These are phyloP conservation scores for Cubamyces lactineus DNA, from an alignment of 768 basidiomycete genomes.

Conservation along the genomic window DNA sequence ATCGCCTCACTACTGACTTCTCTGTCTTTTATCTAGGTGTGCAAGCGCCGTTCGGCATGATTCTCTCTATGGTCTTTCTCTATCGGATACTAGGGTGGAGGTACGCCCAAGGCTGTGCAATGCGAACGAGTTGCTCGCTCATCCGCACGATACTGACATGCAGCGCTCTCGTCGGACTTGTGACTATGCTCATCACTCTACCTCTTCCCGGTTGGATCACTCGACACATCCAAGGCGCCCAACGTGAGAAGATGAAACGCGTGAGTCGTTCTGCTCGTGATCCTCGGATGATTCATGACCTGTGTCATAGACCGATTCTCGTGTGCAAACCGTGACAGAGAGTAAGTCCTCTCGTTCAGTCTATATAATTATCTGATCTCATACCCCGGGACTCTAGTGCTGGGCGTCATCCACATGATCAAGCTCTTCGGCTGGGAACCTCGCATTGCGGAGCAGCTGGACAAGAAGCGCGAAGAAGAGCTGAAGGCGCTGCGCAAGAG, in stretches of 20 bases:
- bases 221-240: constrained; percentile 37
- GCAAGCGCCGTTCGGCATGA: constrained; percentile 40
- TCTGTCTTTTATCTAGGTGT: constrained; percentile 21
- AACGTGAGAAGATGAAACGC: constrained; percentile 46
- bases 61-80: constrained; percentile 44
- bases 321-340: constrained; percentile 52
- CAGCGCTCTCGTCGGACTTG: constrained; percentile 45
- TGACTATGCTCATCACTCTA: constrained; percentile 42
- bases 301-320: constrained; percentile 44
- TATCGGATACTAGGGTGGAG: constrained; percentile 57
- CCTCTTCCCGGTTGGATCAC: constrained; percentile 48
- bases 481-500: constrained; percentile 55
- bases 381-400: constrained; percentile 39
- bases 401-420: constrained; percentile 46
- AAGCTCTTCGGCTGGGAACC: constrained; percentile 51
- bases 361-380: neutral
- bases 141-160: neutral
- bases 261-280: constrained; percentile 17
- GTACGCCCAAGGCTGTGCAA: constrained; percentile 27
- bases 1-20: neutral
- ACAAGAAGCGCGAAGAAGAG: constrained; percentile 63
- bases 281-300: too few species aligned
- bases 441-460: constrained; percentile 54
- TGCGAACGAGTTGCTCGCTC: neutral
- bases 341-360: constrained; percentile 16